Percentiles rank a stretch among this genome's conserved stretches.
Conservation (phyloP, 2,329 filamentous ascomycete genomes). For the Fusarium sp. region DNA sequence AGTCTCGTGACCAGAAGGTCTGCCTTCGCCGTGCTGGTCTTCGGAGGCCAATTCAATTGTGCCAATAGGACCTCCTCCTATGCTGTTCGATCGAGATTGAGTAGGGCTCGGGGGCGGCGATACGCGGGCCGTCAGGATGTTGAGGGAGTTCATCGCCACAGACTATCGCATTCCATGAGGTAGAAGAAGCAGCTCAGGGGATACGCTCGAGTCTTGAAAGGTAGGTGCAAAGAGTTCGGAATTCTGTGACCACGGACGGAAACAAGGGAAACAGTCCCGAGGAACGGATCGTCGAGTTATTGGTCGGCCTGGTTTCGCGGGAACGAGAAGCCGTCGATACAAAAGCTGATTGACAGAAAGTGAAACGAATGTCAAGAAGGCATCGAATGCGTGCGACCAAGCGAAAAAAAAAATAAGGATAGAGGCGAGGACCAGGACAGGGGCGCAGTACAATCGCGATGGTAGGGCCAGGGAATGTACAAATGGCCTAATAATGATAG, state of each 20-base stretch:
- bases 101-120: slow-evolving; percentile 66
- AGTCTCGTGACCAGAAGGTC: slow-evolving; percentile 49
- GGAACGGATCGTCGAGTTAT: slow-evolving; percentile 15
- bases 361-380: slow-evolving; percentile 42
- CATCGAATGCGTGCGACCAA: slow-evolving; percentile 29
- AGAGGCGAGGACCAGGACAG: slow-evolving; percentile 19
- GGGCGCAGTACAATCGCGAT: slow-evolving; percentile 27
- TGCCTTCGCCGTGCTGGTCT: slow-evolving; percentile 40
- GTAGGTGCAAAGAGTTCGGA: neutral
- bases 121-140: slow-evolving; percentile 88
- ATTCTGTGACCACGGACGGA: slow-evolving; percentile 3
- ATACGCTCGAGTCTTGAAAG: neutral
- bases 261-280: slow-evolving; percentile 4
- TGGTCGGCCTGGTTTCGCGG: slow-evolving; percentile 22
- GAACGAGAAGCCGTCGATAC: neutral
- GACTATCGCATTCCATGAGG: slow-evolving; percentile 64
- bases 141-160: slow-evolving; percentile 93
- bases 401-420: slow-evolving; percentile 2
- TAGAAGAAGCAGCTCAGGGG: slow-evolving; percentile 16
- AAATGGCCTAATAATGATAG: neutral
- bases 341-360: slow-evolving; percentile 18
- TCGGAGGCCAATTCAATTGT: slow-evolving; percentile 55
- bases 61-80: slow-evolving; percentile 62
- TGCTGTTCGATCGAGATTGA: slow-evolving; percentile 69
- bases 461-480: slow-evolving; percentile 21